Percentiles rank a stretch among this genome's conserved stretches.
phyloP scores from a whole-genome alignment of 306 rosid species.

The Rubus parviflorus region DNA sequence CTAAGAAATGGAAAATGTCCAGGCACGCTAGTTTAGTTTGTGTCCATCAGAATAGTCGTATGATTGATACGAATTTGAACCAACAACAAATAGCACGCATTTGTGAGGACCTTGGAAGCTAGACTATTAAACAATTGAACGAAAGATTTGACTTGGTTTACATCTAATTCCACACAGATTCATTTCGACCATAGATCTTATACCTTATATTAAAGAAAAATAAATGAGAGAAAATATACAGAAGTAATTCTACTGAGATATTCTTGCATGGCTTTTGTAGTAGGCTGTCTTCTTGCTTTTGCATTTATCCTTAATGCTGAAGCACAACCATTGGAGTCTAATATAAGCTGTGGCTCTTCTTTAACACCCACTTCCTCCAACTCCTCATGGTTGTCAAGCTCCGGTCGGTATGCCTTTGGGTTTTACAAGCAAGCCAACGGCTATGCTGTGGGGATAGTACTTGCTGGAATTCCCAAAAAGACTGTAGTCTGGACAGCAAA shows the following conservation, averaged over 20 bases:
- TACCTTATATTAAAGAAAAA: not conserved
- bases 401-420: slow-evolving; percentile 39
- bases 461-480: slow-evolving; percentile 23
- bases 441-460: slow-evolving; percentile 19
- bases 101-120: not conserved
- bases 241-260: not conserved
- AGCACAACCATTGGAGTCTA: slow-evolving; percentile 1
- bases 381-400: slow-evolving; percentile 31
- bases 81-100: not conserved
- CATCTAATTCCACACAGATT: not conserved
- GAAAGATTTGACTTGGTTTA: not conserved
- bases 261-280: not conserved
- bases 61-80: no score
- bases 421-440: slow-evolving; percentile 24
- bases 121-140: not conserved
- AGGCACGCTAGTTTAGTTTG: no score
- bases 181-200: no score
- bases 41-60: no score
- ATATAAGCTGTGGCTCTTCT: slow-evolving; percentile 12
- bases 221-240: not conserved
- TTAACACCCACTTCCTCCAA: not conserved
- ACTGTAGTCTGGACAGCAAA: slow-evolving; percentile 36
- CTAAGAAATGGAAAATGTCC: not conserved
- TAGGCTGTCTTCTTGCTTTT: not conserved
- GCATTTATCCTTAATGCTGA: not conserved